phyloP scores from a whole-genome alignment of 2,329 filamentous ascomycete species.

The Fusarium torulosum region DNA sequence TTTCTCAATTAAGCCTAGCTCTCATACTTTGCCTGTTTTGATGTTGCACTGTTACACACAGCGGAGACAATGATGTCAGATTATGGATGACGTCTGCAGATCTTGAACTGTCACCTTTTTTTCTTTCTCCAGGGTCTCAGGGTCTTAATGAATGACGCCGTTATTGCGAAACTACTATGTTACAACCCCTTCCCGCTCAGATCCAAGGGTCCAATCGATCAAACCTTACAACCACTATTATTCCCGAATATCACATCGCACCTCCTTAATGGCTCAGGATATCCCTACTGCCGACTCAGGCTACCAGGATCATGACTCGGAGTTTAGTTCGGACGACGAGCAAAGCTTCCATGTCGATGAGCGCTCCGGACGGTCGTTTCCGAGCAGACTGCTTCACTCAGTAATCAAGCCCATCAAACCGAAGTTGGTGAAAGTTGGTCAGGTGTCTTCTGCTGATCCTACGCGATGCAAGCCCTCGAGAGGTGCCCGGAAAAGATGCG shows the following conservation, averaged over 20 bases:
- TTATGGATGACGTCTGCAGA: conserved; percentile 11
- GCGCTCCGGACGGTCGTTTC: conserved; percentile 18
- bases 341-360: conserved; percentile 22
- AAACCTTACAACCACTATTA: neutral
- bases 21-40: conserved; percentile 1
- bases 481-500: conserved; percentile 24
- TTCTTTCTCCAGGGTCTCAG: conserved; percentile 8
- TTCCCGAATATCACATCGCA: neutral
- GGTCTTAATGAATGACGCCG: conserved; percentile 4
- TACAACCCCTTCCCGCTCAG: neutral
- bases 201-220: neutral
- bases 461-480: conserved; percentile 29
- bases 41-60: neutral
- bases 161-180: neutral
- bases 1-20: conserved; percentile 2
- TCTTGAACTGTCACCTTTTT: neutral
- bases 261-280: neutral
- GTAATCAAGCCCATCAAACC: conserved; percentile 37
- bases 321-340: neutral
- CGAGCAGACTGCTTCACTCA: conserved; percentile 24
- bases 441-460: conserved; percentile 18
- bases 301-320: neutral
- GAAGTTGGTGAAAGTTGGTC: conserved; percentile 8
- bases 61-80: conserved; percentile 34
- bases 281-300: neutral